phyloP scores from a whole-genome alignment of 306 rosid species.

The Gillenia trifoliata region DNA sequence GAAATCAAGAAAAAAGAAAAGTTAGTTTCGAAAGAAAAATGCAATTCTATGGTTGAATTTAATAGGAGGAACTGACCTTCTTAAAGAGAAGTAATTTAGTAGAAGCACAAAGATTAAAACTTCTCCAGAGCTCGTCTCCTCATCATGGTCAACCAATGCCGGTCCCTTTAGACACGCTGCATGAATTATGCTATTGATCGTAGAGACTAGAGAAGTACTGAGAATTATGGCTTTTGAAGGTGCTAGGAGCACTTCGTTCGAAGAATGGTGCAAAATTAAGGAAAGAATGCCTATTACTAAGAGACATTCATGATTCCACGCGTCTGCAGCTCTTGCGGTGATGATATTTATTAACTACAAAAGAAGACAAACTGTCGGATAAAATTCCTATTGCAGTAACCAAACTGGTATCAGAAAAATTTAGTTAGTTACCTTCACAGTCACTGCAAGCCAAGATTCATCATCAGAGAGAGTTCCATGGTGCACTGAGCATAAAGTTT shows the following conservation, averaged over 20 bases:
- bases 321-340: constrained; percentile 30
- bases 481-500: constrained; percentile 48
- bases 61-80: constrained; percentile 40
- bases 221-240: constrained; percentile 67
- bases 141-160: constrained; percentile 67
- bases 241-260: constrained; percentile 49
- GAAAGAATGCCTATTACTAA: constrained; percentile 57
- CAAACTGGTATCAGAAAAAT: neutral
- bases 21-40: constrained; percentile 19
- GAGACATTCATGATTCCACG: constrained; percentile 50
- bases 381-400: constrained; percentile 5
- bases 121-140: constrained; percentile 54
- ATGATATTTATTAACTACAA: constrained; percentile 57
- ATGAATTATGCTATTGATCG: constrained; percentile 39
- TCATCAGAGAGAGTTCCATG: constrained; percentile 55
- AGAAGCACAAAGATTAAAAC: constrained; percentile 54
- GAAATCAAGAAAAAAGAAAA: neutral
- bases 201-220: constrained; percentile 47
- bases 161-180: constrained; percentile 71
- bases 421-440: constrained; percentile 50
- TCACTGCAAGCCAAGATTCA: constrained; percentile 66
- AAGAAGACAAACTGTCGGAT: constrained; percentile 15
- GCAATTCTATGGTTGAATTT: neutral
- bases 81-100: constrained; percentile 59
- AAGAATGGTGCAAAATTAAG: constrained; percentile 70